phyloP scores from a whole-genome alignment of 371 early-diverging fungal genomes.

The Actinomortierella wolfii region DNA sequence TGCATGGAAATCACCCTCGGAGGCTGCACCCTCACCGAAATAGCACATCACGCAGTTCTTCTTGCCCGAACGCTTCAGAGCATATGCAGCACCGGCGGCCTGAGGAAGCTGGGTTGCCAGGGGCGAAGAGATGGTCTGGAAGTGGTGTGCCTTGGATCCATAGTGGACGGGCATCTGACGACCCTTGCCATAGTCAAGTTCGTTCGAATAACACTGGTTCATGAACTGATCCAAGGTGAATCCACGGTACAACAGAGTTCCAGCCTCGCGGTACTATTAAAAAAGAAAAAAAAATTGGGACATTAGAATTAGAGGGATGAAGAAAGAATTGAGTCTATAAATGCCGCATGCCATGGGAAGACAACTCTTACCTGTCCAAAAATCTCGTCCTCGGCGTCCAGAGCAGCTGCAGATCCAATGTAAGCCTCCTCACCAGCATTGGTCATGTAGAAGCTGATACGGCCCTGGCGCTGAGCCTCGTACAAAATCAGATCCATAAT shows the following conservation, averaged over 20 bases:
- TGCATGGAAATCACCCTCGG: conserved; percentile 98
- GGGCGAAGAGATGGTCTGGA: conserved; percentile 97
- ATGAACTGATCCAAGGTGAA: conserved; percentile 92
- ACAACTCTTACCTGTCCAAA: conserved; percentile 78
- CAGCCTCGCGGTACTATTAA: conserved; percentile 92
- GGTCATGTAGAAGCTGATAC: conserved; percentile 98
- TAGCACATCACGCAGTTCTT: conserved; percentile 87
- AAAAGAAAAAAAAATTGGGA: conserved; percentile 4
- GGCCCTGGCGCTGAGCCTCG: conserved; percentile 98
- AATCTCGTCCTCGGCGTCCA: conserved; percentile 83
- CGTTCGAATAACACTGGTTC: conserved; percentile 96
- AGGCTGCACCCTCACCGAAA: conserved; percentile 98
- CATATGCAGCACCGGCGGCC: conserved; percentile 98
- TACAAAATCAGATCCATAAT: conserved; percentile 93
- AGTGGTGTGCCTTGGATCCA: conserved; percentile 81
- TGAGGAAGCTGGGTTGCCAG: conserved; percentile 98
- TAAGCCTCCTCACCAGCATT: conserved; percentile 97
- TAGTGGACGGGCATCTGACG: conserved; percentile 99
- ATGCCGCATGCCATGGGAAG: not conserved
- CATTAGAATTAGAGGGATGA: not conserved
- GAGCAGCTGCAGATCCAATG: conserved; percentile 90
- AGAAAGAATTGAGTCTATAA: not conserved
- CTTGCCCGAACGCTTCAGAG: conserved; percentile 80
- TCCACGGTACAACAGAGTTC: conserved; percentile 91
- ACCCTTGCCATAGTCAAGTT: conserved; percentile 89